Conservation (phyloP, 2,329 filamentous ascomycete genomes). For the Hymenoscyphus repandus region DNA sequence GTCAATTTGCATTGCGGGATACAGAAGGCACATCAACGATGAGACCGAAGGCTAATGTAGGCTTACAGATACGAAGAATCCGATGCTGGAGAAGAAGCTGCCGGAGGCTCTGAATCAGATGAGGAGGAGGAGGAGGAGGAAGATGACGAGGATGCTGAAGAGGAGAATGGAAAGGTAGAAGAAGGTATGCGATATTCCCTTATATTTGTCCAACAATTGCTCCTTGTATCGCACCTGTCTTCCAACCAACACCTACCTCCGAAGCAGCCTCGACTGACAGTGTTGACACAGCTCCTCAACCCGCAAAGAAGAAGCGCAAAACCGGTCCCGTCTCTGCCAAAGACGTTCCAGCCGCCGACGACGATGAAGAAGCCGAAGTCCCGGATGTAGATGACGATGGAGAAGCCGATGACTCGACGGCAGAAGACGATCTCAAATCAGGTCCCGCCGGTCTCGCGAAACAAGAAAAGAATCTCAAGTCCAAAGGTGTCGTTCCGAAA, state of each 20-base stretch:
- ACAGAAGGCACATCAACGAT: no score
- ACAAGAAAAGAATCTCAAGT: constrained; percentile 5
- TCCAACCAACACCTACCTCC: no score
- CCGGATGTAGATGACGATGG: constrained; percentile 14
- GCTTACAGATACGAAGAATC: constrained; percentile 30
- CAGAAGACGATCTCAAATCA: constrained; percentile 1
- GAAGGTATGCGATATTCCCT: constrained; percentile 13
- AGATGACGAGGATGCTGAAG: constrained; percentile 20
- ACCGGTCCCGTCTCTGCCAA: constrained; percentile 11
- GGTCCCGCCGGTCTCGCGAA: background rate
- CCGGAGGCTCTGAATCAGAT: constrained; percentile 32
- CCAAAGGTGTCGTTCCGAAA: constrained; percentile 1
- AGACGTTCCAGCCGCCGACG: constrained; percentile 10
- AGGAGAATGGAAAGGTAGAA: constrained; percentile 17
- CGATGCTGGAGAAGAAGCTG: constrained; percentile 28
- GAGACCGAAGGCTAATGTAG: no score
- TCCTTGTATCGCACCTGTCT: no score
- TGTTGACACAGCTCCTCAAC: constrained; percentile 14
- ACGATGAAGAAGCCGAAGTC: constrained; percentile 12
- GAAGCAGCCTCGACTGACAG: constrained; percentile 8
- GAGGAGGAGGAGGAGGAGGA: constrained; percentile 30
- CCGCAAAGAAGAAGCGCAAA: constrained; percentile 28
- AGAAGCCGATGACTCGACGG: constrained; percentile 10
- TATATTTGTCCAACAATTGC: background rate
- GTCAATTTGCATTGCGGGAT: no score